These are phyloP conservation scores for Teratosphaeria epicoccoides DNA, from an alignment of 2,329 filamentous ascomycete species.

Conservation along the genomic window DNA sequence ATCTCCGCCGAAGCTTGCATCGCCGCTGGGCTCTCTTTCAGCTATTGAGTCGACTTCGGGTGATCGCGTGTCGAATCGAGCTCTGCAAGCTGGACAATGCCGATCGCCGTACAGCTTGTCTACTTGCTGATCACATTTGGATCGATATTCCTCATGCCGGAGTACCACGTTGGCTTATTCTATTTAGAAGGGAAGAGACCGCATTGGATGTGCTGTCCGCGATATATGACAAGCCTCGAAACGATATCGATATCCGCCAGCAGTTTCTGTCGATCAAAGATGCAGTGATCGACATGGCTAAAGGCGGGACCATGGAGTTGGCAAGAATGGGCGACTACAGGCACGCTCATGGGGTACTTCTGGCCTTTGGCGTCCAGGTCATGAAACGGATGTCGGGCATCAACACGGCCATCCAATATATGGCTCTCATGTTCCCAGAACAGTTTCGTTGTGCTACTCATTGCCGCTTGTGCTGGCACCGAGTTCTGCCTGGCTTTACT, in stretches of 20 bases:
- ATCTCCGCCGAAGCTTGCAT: slow-evolving; percentile 37
- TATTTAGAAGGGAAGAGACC: slow-evolving; percentile 42
- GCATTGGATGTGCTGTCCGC: slow-evolving; percentile 15
- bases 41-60: slow-evolving; percentile 36
- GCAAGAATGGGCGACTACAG: slow-evolving; percentile 33
- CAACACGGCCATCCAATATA: slow-evolving; percentile 25
- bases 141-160: slow-evolving; percentile 35
- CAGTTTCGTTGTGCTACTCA: slow-evolving; percentile 24
- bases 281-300: slow-evolving; percentile 34
- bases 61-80: slow-evolving; percentile 27
- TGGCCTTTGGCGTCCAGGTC: slow-evolving; percentile 8
- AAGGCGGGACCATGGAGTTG: slow-evolving; percentile 40
- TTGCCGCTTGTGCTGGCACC: slow-evolving; percentile 43
- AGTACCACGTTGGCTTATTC: slow-evolving; percentile 45
- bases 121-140: slow-evolving; percentile 32
- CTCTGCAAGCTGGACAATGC: slow-evolving; percentile 37
- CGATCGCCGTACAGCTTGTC: slow-evolving; percentile 16
- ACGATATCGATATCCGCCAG: slow-evolving; percentile 24
- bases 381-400: slow-evolving; percentile 14
- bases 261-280: slow-evolving; percentile 29
- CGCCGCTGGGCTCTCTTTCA: slow-evolving; percentile 37
- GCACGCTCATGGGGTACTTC: background rate
- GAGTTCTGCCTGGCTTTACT: slow-evolving; percentile 42
- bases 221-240: background rate
- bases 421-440: slow-evolving; percentile 42